Conservation (phyloP, 441 rosid genomes). For the Viola pubescens region DNA sequence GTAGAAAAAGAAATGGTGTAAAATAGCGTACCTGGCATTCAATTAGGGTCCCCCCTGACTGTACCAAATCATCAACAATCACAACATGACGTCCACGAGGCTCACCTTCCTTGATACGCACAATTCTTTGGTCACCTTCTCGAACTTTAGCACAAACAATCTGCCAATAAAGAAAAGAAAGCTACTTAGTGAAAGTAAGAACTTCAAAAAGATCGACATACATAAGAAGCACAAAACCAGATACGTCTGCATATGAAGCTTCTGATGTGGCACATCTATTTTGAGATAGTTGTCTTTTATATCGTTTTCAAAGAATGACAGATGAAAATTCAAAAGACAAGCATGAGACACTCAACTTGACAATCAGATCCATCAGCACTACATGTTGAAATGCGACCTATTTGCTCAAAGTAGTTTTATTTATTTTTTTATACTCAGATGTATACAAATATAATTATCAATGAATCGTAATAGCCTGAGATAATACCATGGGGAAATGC, state of each 20-base stretch:
- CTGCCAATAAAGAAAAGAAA: slow-evolving; percentile 27
- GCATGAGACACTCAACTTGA: too few species aligned
- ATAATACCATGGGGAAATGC: slow-evolving; percentile 79
- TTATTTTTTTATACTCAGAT: not conserved
- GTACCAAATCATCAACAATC: slow-evolving; percentile 94
- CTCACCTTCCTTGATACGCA: slow-evolving; percentile 87
- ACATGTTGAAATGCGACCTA: too few species aligned
- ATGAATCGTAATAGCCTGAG: slow-evolving; percentile 6
- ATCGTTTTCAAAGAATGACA: too few species aligned
- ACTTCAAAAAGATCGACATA: too few species aligned
- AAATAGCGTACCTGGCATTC: slow-evolving; percentile 81
- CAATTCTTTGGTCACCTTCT: slow-evolving; percentile 77
- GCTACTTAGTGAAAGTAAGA: not conserved
- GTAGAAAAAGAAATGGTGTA: not conserved
- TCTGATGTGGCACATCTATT: too few species aligned
- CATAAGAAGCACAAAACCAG: too few species aligned
- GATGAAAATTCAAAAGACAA: too few species aligned
- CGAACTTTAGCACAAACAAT: slow-evolving; percentile 92
- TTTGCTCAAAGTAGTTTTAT: not conserved
- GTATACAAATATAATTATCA: slow-evolving; percentile 4
- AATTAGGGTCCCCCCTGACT: slow-evolving; percentile 87
- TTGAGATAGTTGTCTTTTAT: too few species aligned
- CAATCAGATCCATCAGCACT: too few species aligned
- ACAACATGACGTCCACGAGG: slow-evolving; percentile 82
- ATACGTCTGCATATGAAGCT: too few species aligned